Percentiles rank a stretch among this genome's conserved stretches.
Evolutionary conservation across 2,329 filamentous ascomycete genomes (phyloP).

Genomic region (Pyricularia pennisetigena): DNA sequence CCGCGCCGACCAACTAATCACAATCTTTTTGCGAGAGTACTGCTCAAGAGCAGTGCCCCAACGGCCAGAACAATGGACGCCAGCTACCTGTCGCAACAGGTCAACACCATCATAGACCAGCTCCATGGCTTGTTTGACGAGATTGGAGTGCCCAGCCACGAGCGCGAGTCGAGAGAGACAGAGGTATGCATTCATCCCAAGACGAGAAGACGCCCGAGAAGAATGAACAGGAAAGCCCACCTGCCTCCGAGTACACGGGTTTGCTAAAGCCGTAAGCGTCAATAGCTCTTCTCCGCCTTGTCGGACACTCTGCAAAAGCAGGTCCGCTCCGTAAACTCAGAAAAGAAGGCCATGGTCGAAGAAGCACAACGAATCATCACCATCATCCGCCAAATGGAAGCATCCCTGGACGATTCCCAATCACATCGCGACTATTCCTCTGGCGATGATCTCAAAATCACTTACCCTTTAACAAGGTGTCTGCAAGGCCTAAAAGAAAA

Average conservation of each 20-base stretch:
- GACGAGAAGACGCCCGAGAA: conserved; percentile 8
- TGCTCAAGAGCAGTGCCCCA: not conserved
- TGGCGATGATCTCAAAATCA: conserved; percentile 61
- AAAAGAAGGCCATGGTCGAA: conserved; percentile 86
- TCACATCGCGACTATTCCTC: conserved; percentile 48
- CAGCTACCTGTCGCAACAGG: conserved; percentile 86
- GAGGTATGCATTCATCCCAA: conserved; percentile 50
- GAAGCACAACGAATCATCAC: conserved; percentile 80
- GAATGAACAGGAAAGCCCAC: not conserved
- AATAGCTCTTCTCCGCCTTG: conserved; percentile 78
- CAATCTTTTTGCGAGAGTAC: not conserved
- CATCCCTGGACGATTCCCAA: conserved; percentile 70
- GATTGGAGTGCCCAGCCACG: conserved; percentile 89
- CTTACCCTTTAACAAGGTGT: conserved; percentile 74
- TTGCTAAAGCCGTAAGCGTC: conserved; percentile 4
- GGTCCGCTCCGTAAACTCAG: conserved; percentile 69
- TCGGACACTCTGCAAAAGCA: conserved; percentile 90
- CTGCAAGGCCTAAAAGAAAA: conserved; percentile 77
- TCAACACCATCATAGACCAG: conserved; percentile 87
- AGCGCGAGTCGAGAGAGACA: conserved; percentile 79
- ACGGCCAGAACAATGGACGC: conserved; percentile 58
- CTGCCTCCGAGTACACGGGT: not conserved
- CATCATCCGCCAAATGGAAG: conserved; percentile 87
- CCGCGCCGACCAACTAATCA: not conserved
- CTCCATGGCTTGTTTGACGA: conserved; percentile 94